Evolutionary conservation across 169 alveolate species (phyloP), one percentile per base, ranked within the genome.

Genomic region (Plasmodium vinckei): DNA sequence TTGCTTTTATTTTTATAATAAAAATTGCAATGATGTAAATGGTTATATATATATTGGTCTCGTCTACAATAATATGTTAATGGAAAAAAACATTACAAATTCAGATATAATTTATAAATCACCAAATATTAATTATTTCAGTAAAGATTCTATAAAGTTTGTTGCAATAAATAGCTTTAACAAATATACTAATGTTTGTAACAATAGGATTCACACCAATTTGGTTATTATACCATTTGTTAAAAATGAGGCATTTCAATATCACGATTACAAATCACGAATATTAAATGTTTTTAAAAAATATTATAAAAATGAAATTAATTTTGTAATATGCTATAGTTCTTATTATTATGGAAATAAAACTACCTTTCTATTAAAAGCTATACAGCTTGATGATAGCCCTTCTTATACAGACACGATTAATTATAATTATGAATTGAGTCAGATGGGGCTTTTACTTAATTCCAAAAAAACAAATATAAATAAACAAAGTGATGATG

Each of bases 321-420:
- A 63, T 68, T 77, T 77, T 13, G 68, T 64, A 21, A 64, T 77
- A 57, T 77, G 88, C 46, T 77, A 77, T 59, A 77, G 63, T 23
- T 39, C 69, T 13, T 49, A 15, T 46, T 63, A 33, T 49, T 77
- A 63, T 57, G 27, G 64, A 59, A 63, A 42, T 63, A 77, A 64
- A 54, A 64, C 33, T 15, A 49, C 27, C 57, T 77, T 27, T 46
- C 59, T 63, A 44, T 63, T 77, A 64, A 63, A 57, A 77, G 42
- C 19, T 47, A 68, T 42, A 23, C 77, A 77, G n/a, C 27, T 49
- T 63, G 49, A 15, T 77, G 88, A 77, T 25, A 21, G 42, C 12
- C 23, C 57, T 68, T 39, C 27, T 1, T 4, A 19, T 21, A 5
- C 73, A 44, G 61, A 64, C 42, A 33, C 44, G 5, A 33, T 25